phyloP scores from a whole-genome alignment of 345 rosid genomes.

The Camelina neglecta region DNA sequence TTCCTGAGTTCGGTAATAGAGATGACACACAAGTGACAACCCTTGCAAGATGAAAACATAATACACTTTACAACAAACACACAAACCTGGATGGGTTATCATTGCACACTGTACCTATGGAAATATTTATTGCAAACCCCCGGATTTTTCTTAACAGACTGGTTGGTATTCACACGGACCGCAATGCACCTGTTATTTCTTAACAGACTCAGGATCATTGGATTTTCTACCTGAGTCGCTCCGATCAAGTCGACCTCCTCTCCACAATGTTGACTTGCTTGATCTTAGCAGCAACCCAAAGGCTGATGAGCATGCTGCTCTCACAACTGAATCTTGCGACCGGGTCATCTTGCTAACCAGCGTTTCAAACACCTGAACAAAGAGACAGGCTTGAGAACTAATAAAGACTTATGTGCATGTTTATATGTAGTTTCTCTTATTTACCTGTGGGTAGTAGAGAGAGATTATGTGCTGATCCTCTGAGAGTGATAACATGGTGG shows the following conservation, averaged over 20 bases:
- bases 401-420: constrained; percentile 4
- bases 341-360: constrained; percentile 83
- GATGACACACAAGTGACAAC: constrained; percentile 20
- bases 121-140: constrained; percentile 19
- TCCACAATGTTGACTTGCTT: constrained; percentile 60
- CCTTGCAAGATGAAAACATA: constrained; percentile 17
- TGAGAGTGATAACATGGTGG: constrained; percentile 79
- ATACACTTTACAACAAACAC: constrained; percentile 41
- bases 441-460: constrained; percentile 76
- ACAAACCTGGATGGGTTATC: constrained; percentile 29
- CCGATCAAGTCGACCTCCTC: constrained; percentile 64
- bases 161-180: constrained; percentile 30
- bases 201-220: constrained; percentile 46
- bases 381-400: constrained; percentile 18
- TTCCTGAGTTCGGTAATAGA: constrained; percentile 26
- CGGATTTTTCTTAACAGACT: constrained; percentile 5
- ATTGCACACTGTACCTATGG: constrained; percentile 30
- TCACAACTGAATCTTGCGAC: constrained; percentile 75
- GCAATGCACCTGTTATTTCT: constrained; percentile 29
- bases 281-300: constrained; percentile 78
- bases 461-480: constrained; percentile 79
- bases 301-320: constrained; percentile 81
- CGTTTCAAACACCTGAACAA: constrained; percentile 69
- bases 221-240: constrained; percentile 50
- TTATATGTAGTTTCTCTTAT: constrained; percentile 25